phyloP scores from a whole-genome alignment of 2,329 filamentous ascomycete genomes.

The Mollisia scopiformis region DNA sequence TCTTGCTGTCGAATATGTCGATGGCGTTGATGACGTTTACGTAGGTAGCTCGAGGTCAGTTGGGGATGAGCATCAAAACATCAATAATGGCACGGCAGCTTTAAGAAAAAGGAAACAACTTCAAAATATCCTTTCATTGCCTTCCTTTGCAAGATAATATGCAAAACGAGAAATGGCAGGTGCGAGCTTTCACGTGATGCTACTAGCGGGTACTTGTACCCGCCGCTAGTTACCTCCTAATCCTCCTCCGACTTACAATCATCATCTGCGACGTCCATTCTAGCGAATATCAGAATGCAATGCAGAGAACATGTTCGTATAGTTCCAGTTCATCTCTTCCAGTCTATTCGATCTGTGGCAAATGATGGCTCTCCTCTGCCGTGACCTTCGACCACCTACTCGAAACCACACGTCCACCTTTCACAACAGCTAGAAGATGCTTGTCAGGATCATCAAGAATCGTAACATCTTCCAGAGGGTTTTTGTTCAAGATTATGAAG shows the following conservation, averaged over 20 bases:
- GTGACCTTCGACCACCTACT: slow-evolving; percentile 16
- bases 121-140: neutral
- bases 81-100: neutral
- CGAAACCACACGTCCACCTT: slow-evolving; percentile 49
- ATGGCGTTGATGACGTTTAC: neutral
- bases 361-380: neutral
- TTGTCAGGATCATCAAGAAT: slow-evolving; percentile 48
- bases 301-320: neutral
- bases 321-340: neutral
- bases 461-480: slow-evolving; percentile 58
- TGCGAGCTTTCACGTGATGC: neutral
- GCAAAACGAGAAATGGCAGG: neutral
- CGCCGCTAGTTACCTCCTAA: neutral
- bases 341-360: neutral
- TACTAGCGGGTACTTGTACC: neutral
- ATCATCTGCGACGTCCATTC: neutral
- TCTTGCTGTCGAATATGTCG: neutral
- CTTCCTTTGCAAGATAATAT: neutral
- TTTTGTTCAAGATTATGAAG: slow-evolving; percentile 52
- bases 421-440: slow-evolving; percentile 53
- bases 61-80: neutral
- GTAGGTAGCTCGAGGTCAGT: neutral
- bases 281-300: neutral
- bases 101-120: neutral
- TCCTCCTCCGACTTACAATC: neutral